These are phyloP conservation scores for Aspergillus floridensis DNA, from an alignment of 2,329 filamentous ascomycete species.

Conservation along the genomic window DNA sequence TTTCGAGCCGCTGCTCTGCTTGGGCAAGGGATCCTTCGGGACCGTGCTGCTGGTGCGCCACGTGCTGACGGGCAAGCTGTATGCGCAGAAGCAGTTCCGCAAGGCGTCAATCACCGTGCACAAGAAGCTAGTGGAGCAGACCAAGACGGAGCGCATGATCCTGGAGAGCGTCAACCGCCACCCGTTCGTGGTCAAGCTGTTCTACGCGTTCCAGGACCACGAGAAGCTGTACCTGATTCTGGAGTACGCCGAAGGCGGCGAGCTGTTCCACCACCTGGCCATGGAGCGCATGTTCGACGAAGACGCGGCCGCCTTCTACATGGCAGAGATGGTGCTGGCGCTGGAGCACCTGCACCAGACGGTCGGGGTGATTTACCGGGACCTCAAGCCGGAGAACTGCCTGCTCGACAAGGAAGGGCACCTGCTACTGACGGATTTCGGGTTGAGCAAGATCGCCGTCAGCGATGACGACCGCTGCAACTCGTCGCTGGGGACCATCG, in stretches of 20 bases:
- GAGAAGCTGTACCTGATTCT: constrained; percentile 97
- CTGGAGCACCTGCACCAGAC: constrained; percentile 89
- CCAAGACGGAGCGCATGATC: constrained; percentile 92
- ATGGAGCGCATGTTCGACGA: constrained; percentile 95
- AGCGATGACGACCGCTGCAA: constrained; percentile 70
- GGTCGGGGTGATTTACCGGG: constrained; percentile 91
- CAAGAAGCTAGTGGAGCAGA: constrained; percentile 94
- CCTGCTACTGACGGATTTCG: constrained; percentile 92
- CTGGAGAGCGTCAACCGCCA: constrained; percentile 94
- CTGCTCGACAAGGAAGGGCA: constrained; percentile 89
- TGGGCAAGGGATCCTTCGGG: constrained; percentile 94
- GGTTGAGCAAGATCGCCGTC: constrained; percentile 88
- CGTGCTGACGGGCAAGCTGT: constrained; percentile 78
- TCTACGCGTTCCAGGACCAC: constrained; percentile 96
- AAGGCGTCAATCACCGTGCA: constrained; percentile 94
- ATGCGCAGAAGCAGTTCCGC: constrained; percentile 97
- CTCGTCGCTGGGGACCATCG: constrained; percentile 89
- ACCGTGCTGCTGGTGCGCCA: constrained; percentile 94
- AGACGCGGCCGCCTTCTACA: constrained; percentile 88
- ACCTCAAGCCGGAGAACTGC: constrained; percentile 97
- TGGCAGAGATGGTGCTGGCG: constrained; percentile 95
- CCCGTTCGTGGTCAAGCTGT: constrained; percentile 96
- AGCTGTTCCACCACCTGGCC: constrained; percentile 91
- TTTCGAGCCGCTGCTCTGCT: constrained; percentile 84
- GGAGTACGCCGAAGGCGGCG: constrained; percentile 95